Evolutionary conservation across 768 basidiomycete genomes (phyloP), one percentile per base, ranked within the genome.

Genomic region (Termitomyces sp.): DNA sequence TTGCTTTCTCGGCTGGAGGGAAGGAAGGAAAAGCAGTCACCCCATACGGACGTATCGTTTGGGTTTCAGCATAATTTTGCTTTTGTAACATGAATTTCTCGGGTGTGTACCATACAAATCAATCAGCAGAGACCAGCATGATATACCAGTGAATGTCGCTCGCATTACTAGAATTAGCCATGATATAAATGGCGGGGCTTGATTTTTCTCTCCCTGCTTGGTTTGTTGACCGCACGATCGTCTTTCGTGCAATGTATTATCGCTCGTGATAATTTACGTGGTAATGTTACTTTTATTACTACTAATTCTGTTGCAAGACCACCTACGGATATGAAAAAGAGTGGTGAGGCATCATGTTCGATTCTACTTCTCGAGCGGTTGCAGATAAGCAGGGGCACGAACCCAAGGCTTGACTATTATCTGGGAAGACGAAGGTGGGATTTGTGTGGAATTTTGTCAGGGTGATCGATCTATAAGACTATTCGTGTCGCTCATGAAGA

Each of bases 21-120:
- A 68, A 67, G 14, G 66, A 63, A n/a, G 76, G 71, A 16, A 66
- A 61, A 46, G 64, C 67, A 2, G 65, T 52, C 5, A 83, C 79
- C 1, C 82, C 81, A 14, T 84, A 78, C 57, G 82, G 81, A 11
- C 79, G 71, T 63, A 71, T 84, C 33, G 74, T 75, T 5, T 83
- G 79, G 79, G 53, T 67, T 26, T 54, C 53, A 28, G 57, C 52
- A 44, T 45, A 14, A 48, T 24, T 20, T 11, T 36, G 36, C 14
- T 36, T 36, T 36, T 36, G 36, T 36, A 36, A 10, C 14, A 36
- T 36, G 14, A 35, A 30, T 0, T 30, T 7, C 30, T 30, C 7
- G 30, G 30, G 30, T 30, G 30, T 26, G 26, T 2, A 26, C 26
- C 30, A 7, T 30, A 30, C 30, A 7, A 30, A 30, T 30, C 30